Conservation (phyloP, 2,329 filamentous ascomycete species). For the Sodiomyces alkalinus region DNA sequence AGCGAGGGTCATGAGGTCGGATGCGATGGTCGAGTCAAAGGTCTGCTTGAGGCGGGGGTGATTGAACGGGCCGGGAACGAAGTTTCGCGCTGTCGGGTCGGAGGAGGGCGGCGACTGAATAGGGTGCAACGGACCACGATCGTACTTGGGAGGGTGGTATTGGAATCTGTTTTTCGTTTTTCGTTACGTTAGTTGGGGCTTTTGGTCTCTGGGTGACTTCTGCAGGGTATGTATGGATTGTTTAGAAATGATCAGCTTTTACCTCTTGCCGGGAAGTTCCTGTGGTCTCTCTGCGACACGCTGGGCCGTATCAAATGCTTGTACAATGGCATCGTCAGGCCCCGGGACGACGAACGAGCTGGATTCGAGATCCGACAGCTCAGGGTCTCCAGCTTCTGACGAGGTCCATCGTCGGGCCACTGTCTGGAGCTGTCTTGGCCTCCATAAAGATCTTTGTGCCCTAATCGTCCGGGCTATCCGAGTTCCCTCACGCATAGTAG, state of each 20-base stretch:
- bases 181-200: too few species aligned
- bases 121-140: conserved; percentile 85
- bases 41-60: conserved; percentile 79
- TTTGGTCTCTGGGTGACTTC: too few species aligned
- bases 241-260: conserved; percentile 9
- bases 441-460: conserved; percentile 12
- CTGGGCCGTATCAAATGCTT: conserved; percentile 25
- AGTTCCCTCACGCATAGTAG: conserved; percentile 23
- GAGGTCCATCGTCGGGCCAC: conserved; percentile 27
- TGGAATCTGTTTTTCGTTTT: too few species aligned
- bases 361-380: conserved; percentile 32
- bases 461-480: conserved; percentile 19
- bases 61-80: conserved; percentile 81
- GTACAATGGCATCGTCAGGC: conserved; percentile 20
- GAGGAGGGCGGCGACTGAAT: conserved; percentile 78
- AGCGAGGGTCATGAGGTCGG: conserved; percentile 76
- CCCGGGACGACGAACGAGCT: conserved; percentile 29
- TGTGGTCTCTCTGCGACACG: conserved; percentile 18
- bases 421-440: conserved; percentile 7
- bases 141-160: conserved; percentile 86
- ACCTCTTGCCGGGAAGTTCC: conserved; percentile 32
- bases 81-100: conserved; percentile 76
- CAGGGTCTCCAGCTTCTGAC: conserved; percentile 21
- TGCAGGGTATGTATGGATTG: too few species aligned
- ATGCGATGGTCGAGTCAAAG: conserved; percentile 70